These are phyloP conservation scores for Microsporum audouinii DNA, from an alignment of 2,329 filamentous ascomycete species.

Conservation along the genomic window DNA sequence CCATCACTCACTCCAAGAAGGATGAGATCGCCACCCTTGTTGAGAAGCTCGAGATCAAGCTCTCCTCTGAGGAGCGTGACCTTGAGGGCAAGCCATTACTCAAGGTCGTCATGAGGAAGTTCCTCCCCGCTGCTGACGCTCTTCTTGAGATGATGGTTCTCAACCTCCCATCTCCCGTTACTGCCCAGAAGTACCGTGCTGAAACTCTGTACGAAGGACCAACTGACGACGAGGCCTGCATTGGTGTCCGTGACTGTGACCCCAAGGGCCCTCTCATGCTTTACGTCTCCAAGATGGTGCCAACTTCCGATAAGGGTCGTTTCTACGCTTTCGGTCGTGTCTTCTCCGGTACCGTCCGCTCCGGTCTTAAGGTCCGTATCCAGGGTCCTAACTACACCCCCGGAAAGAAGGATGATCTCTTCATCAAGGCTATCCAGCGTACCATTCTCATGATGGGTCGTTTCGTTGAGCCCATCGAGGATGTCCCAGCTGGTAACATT, in stretches of 20 bases:
- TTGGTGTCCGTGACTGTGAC: constrained; percentile 97
- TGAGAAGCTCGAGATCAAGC: constrained; percentile 92
- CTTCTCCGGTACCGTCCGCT: constrained; percentile 95
- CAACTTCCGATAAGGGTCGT: constrained; percentile 97
- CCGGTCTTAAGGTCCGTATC: constrained; percentile 98
- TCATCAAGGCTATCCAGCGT: constrained; percentile 99
- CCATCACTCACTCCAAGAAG: constrained; percentile 98
- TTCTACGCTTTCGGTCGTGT: constrained; percentile 99
- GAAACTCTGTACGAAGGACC: constrained; percentile 99
- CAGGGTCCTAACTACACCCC: constrained; percentile 98
- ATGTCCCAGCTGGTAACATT: constrained; percentile 99
- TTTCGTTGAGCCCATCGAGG: constrained; percentile 96
- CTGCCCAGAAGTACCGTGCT: constrained; percentile 92
- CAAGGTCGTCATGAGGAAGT: constrained; percentile 97
- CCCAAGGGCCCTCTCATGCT: constrained; percentile 98
- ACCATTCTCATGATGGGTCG: constrained; percentile 99
- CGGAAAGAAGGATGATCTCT: constrained; percentile 97
- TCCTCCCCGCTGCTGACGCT: constrained; percentile 95
- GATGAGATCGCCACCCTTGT: constrained; percentile 75
- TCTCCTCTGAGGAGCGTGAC: constrained; percentile 71
- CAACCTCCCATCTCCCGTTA: constrained; percentile 90
- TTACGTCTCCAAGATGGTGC: constrained; percentile 99
- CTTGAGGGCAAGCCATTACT: constrained; percentile 96
- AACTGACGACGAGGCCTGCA: constrained; percentile 76
- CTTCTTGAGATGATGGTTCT: constrained; percentile 99